These are phyloP conservation scores for Pyrenophora teres DNA, from an alignment of 2,329 filamentous ascomycete species.

Conservation along the genomic window DNA sequence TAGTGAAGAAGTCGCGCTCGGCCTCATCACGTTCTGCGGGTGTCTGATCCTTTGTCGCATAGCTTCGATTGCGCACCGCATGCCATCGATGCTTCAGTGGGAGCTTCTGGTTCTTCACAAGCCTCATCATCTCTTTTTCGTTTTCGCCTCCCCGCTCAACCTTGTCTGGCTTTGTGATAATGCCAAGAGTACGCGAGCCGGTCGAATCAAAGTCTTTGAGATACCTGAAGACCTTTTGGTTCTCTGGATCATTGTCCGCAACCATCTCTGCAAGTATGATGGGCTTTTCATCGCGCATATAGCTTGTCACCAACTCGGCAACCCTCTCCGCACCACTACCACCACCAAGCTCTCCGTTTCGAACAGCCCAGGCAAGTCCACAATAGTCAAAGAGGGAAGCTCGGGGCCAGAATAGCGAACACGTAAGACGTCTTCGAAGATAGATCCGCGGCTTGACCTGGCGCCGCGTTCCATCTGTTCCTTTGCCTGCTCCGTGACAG, in stretches of 20 bases:
- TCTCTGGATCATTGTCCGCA: slow-evolving; percentile 46
- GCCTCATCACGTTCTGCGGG: slow-evolving; percentile 30
- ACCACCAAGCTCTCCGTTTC: slow-evolving; percentile 54
- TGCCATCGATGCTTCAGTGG: slow-evolving; percentile 46
- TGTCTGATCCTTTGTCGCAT: slow-evolving; percentile 19
- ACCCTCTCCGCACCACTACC: slow-evolving; percentile 54
- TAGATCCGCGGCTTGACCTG: background rate
- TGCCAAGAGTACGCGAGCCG: slow-evolving; percentile 48
- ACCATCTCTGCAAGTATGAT: slow-evolving; percentile 54
- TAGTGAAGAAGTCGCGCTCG: slow-evolving; percentile 32
- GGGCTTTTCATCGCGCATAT: slow-evolving; percentile 50
- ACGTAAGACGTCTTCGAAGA: slow-evolving; percentile 36
- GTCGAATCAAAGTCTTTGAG: slow-evolving; percentile 38
- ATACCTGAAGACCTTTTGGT: slow-evolving; percentile 12
- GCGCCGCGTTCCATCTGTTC: slow-evolving; percentile 49
- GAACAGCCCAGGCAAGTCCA: slow-evolving; percentile 63
- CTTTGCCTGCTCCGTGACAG: slow-evolving; percentile 58
- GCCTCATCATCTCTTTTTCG: slow-evolving; percentile 22
- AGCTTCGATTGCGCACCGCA: slow-evolving; percentile 44
- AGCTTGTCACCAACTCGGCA: slow-evolving; percentile 50
- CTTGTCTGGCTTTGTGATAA: slow-evolving; percentile 53
- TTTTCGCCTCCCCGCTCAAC: slow-evolving; percentile 33
- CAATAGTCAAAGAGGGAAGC: slow-evolving; percentile 55
- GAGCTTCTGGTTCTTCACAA: slow-evolving; percentile 43
- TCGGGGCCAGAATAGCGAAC: slow-evolving; percentile 40